These are phyloP conservation scores for Aspergillus taichungensis DNA, from an alignment of 495 filamentous ascomycete species.

Conservation along the genomic window DNA sequence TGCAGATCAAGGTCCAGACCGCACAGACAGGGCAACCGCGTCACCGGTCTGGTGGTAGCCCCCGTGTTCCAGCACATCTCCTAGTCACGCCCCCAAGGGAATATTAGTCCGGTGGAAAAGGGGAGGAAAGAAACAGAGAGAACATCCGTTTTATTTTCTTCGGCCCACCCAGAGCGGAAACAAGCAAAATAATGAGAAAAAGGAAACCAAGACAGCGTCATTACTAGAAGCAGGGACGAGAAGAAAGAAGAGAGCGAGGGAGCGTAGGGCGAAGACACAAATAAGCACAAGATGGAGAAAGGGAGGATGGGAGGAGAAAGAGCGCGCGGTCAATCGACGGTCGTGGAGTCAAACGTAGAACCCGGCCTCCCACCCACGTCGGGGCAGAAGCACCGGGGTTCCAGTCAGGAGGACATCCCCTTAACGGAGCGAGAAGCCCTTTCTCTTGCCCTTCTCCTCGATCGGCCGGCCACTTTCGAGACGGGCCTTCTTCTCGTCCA, in stretches of 20 bases:
- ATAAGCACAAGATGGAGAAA: conserved; percentile 30
- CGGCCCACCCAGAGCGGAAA: conserved; percentile 21
- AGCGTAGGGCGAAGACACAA: conserved; percentile 26
- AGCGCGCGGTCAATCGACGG: conserved; percentile 24
- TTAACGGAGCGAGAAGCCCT: conserved; percentile 97
- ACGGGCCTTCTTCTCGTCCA: conserved; percentile 94
- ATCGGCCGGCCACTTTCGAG: conserved; percentile 89
- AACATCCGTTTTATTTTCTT: conserved; percentile 13
- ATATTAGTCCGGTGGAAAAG: conserved; percentile 17
- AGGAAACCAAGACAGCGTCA: conserved; percentile 18
- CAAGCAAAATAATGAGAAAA: conserved; percentile 8
- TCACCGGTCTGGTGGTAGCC: conserved; percentile 10
- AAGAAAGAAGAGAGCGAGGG: conserved; percentile 22
- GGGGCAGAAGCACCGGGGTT: conserved; percentile 8
- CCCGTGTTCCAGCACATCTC: conserved; percentile 20
- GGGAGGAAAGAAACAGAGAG: conserved; percentile 8
- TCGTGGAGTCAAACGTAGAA: conserved; percentile 21
- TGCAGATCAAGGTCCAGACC: conserved; percentile 15
- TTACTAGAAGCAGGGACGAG: conserved; percentile 25
- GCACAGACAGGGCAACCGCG: conserved; percentile 11
- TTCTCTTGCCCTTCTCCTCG: conserved; percentile 88
- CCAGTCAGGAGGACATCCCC: conserved; percentile 4
- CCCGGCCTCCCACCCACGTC: background rate
- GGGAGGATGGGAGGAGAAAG: conserved; percentile 16
- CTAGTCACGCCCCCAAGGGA: conserved; percentile 14